Conservation (phyloP, 345 rosid genomes). For the Pistacia integerrima region DNA sequence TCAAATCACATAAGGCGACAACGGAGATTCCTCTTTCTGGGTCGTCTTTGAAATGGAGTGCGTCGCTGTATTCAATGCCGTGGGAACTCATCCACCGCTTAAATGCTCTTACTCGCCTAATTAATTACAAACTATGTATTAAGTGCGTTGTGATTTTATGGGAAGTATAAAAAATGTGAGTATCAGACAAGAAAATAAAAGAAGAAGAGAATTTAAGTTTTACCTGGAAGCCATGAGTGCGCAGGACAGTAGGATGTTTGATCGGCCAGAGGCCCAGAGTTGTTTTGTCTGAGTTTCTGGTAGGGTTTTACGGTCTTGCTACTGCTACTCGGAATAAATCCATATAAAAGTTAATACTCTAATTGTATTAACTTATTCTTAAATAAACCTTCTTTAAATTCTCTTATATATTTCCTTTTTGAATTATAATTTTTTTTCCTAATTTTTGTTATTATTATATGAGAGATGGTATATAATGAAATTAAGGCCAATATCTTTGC, state of each 20-base stretch:
- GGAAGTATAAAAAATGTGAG: not conserved
- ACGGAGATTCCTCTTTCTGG: conserved; percentile 55
- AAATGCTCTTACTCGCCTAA: conserved; percentile 82
- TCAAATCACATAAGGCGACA: conserved; percentile 53
- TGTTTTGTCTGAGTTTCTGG: no score
- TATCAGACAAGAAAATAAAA: not conserved
- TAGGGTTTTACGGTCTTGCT: no score
- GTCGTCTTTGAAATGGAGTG: conserved; percentile 50
- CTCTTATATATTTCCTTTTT: no score
- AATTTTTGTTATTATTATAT: no score
- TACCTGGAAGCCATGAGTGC: conserved; percentile 8
- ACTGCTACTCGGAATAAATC: no score
- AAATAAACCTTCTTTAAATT: no score
- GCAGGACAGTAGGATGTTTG: not conserved
- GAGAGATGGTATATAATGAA: no score
- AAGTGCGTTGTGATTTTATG: not conserved
- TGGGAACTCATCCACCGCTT: conserved; percentile 84
- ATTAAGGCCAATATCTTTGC: no score
- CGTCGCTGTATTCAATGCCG: conserved; percentile 58
- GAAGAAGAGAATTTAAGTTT: not conserved
- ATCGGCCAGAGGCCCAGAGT: no score
- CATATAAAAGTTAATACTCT: no score
- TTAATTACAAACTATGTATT: not conserved
- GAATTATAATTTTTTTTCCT: no score
- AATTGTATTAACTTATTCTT: no score